Conservation (phyloP, 2,329 filamentous ascomycete genomes). For the Drechslerella coelobrocha region DNA sequence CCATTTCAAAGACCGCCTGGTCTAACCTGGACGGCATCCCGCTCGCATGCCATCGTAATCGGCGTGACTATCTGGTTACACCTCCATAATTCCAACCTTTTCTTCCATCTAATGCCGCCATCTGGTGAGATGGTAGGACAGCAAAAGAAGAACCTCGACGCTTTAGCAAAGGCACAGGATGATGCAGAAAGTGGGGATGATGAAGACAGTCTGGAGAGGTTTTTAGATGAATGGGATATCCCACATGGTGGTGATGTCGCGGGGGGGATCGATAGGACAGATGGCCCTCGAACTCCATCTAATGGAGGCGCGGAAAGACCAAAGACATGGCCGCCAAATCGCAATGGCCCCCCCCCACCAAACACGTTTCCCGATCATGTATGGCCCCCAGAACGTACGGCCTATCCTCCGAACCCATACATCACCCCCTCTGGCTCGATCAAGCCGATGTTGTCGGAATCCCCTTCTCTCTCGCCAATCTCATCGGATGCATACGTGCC, state of each 20-base stretch:
- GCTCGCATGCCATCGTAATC: slow-evolving; percentile 10
- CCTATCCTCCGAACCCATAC: background rate
- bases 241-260: slow-evolving; percentile 27
- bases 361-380: slow-evolving; percentile 4
- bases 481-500: slow-evolving; percentile 1
- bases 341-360: slow-evolving; percentile 3
- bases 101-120: slow-evolving; percentile 28
- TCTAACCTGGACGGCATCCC: too few species aligned
- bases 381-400: slow-evolving; percentile 18
- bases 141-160: slow-evolving; percentile 4
- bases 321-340: background rate
- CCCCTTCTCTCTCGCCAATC: slow-evolving; percentile 1
- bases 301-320: slow-evolving; percentile 10
- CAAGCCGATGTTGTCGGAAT: background rate
- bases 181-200: slow-evolving; percentile 19
- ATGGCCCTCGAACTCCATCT: slow-evolving; percentile 18
- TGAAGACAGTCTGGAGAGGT: slow-evolving; percentile 34
- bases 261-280: slow-evolving; percentile 26
- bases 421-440: background rate
- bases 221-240: slow-evolving; percentile 34
- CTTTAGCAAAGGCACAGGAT: slow-evolving; percentile 37
- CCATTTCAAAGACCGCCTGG: too few species aligned
- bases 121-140: slow-evolving; percentile 30
- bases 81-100: background rate
- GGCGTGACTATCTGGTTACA: background rate